Base-by-base conservation (phyloP, 345 rosid species). In the Pelargonium nanum region DNA sequence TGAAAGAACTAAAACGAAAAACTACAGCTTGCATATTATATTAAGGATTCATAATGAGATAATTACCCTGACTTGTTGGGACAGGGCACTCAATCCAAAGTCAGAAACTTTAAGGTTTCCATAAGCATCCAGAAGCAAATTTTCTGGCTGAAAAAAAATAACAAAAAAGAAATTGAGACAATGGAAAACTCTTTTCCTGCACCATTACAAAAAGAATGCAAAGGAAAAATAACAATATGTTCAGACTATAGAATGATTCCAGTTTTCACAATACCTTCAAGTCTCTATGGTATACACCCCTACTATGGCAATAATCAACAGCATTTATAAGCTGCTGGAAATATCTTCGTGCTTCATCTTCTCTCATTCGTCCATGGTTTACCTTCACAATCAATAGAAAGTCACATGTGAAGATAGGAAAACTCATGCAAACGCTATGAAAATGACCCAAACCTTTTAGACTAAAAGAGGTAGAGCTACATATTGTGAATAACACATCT, bases 231-330 rank as follows among this genome's bases (percentile, higher is more conserved):
- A 21, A 6, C 19, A 26, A 65, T 44, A 26, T 24, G 30, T 24
- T 19, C 1, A n/a, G 24, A 7, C n/a, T 1, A 64, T 48, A 66
- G 48, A 17, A 40, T 10, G 48, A 40, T 40, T 15, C 48, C 15
- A 40, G 48, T 40, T 6, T 7, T 12, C 48, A 40, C 48, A 40
- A 9, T 40, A 92, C 99, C 96, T 93, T 93, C 25, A 93, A 88
- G 68, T 93, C 97, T 78, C 99, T 84, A 63, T 93, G 99, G 75
- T 80, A 93, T 55, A 93, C 99, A 65, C 97, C 99, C 78, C 99
- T 80, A 65, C 97, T 93, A 72, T 93, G 99, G 72, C 99, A 93
- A 65, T 87, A 93, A 72, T 93, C 99, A 59, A 93, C 91, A 30
- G 85, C 87, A 77, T 93, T 83, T 54, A 93, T 80, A 70, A 93